Evolutionary conservation across 768 basidiomycete species (phyloP), one percentile per base, ranked within the genome.

Genomic region (Termitomyces sp.): DNA sequence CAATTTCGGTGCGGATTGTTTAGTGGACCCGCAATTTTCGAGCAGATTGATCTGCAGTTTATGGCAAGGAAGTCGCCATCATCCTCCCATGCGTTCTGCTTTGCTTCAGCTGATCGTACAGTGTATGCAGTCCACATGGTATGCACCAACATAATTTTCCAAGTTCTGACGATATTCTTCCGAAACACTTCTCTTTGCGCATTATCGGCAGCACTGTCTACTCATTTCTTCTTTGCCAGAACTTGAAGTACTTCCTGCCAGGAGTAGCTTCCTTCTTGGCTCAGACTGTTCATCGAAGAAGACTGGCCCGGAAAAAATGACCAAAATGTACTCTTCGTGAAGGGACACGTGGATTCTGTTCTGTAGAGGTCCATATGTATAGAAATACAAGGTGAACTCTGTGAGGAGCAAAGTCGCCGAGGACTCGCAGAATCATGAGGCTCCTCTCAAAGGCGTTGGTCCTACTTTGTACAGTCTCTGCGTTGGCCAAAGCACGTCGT

Each of bases 391-490:
- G n/a, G 36, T 34, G 50, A 57, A 39, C 31, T 54, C 20, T 24
- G 37, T 37, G 48, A 53, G 54, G 41, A 59, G 42, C 27, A 15
- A 22, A 42, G 52, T 44, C 44, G 22, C 33, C 15, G 34, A 61
- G 44, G 59, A 48, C 37, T 54, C 55, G 31, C 15, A 24, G 51
- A 58, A 30, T 42, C 51, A 73, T 73, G 72, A 69, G 59, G 55
- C 34, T 62, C 11, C 37, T 69, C 39, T 47, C 66, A 31, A 67
- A 63, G 34, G 56, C 64, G 13, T 45, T 70, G 41, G 47, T 65
- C 15, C 63, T 72, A 48, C 46, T 71, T 16, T 69, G 61, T 46
- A 66, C 65, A 13, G 59, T 58, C 7, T 60, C 62, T 61, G 68
- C 58, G 18, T 61, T 67, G n/a, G 69, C 69, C 50, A 61, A 65